Base-by-base conservation (phyloP, 331 rosid genomes). In the Spiraea crenata region DNA sequence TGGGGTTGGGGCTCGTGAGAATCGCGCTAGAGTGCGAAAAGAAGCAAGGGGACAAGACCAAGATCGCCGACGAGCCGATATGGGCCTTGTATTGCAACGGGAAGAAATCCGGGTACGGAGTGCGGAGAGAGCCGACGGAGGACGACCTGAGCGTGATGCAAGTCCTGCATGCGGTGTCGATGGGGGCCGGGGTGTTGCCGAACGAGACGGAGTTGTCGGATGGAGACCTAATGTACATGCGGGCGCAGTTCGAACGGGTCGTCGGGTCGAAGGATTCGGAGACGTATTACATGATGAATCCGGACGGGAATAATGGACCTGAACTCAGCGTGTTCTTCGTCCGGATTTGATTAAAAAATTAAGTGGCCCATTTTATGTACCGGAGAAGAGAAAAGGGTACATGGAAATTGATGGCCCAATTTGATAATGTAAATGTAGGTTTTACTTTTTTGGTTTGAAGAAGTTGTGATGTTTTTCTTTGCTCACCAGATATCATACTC, bases 71-170 rank as follows among this genome's bases (percentile, higher is more conserved):
- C 0, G 99, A 93, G 59, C 92, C 97, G 1, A 79, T 91, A 38
- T 93, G 99, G 99, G 77, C 82, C 0, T 25, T 93, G 79, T 93
- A 66, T 67, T 86, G 86, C 78, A 89, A 91, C 41, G 97, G 99
- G 1, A 87, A 78, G 80, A 93, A 93, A 71, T 80, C 70, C 0
- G 96, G 97, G 3, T 93, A 89, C 34, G 97, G 90, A 0, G 89
- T 89, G 39, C 82, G 85, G 78, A 82, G 97, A 65, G 88, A 91
- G 57, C 65, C 95, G 0, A 84, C 92, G 0, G 90, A 83, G 6
- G 95, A 87, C 12, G 97, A 87, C 57, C 75, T 93, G 67, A 59
- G 9, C 1, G 85, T 93, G 19, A 93, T 93, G 89, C 96, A 91
- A 48, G 57, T 85, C 67, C 49, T 93, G 77, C 90, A 76, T 52